phyloP scores from a whole-genome alignment of 2,329 filamentous ascomycete genomes.

The Celoporthe dispersa region DNA sequence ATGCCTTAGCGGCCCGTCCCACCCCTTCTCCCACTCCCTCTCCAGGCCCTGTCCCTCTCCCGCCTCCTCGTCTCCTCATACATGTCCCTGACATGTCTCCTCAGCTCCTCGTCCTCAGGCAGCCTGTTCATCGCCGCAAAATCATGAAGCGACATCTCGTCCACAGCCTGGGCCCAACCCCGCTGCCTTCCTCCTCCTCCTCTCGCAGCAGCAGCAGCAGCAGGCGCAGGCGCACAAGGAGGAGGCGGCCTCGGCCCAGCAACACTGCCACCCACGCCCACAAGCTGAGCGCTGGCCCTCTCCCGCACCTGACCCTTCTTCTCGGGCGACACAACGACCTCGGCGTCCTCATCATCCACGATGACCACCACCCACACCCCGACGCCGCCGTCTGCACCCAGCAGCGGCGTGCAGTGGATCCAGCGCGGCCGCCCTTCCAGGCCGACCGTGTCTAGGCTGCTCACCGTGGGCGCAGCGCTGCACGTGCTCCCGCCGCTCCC shows the following conservation, averaged over 20 bases:
- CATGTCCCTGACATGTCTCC: constrained; percentile 18
- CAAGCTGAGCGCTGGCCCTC: not conserved
- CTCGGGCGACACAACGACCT: not conserved
- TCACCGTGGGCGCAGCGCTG: not conserved
- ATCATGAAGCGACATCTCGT: constrained; percentile 22
- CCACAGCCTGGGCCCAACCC: constrained; percentile 1
- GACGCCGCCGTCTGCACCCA: constrained; percentile 68
- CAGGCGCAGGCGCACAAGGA: too few species aligned
- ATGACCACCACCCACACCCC: constrained; percentile 82
- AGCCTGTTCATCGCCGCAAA: constrained; percentile 17
- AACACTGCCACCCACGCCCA: not conserved
- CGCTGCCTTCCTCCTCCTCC: not conserved
- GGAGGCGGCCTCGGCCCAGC: not conserved
- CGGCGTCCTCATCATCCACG: constrained; percentile 62
- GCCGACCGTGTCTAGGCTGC: constrained; percentile 2
- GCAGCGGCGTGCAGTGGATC: constrained; percentile 77
- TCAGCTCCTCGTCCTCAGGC: constrained; percentile 22
- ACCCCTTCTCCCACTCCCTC: constrained; percentile 2
- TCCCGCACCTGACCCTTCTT: constrained; percentile 6
- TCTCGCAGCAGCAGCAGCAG: not conserved
- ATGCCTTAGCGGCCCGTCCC: not conserved
- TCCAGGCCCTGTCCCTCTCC: constrained; percentile 9
- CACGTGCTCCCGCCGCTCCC: not conserved
- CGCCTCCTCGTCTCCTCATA: constrained; percentile 22
- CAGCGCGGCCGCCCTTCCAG: constrained; percentile 66